Evolutionary conservation across 441 rosid species (phyloP).

Genomic region (Erysimum pusillum): DNA sequence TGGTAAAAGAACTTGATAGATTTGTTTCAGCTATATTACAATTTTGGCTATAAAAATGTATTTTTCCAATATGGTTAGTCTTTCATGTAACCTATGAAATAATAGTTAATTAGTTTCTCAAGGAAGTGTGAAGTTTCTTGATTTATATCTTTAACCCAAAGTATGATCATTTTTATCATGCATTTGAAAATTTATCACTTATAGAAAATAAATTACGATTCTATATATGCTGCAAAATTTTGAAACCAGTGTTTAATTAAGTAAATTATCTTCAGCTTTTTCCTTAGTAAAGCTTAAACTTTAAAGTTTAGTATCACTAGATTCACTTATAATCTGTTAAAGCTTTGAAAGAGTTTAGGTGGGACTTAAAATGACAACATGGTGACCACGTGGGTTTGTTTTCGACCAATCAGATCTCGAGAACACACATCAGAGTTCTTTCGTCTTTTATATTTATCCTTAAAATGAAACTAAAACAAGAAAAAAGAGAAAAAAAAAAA

Average conservation of each 20-base stretch:
- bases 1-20: too few species aligned
- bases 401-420: constrained; percentile 38
- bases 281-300: neutral
- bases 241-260: neutral
- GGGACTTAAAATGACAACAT: constrained; percentile 27
- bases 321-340: constrained; percentile 2
- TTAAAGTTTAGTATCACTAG: constrained; percentile 5
- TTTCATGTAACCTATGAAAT: neutral
- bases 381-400: constrained; percentile 43
- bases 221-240: neutral
- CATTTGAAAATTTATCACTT: neutral
- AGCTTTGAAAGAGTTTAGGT: constrained; percentile 21
- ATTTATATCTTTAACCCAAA: neutral
- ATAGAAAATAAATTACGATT: neutral
- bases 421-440: constrained; percentile 4
- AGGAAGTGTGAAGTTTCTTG: neutral
- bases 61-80: neutral
- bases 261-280: neutral
- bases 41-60: too few species aligned
- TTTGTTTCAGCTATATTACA: neutral
- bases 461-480: constrained; percentile 1
- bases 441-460: constrained; percentile 1
- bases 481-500: neutral
- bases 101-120: neutral
- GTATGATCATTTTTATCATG: neutral